Conservation (phyloP, 192 early-diverging fungal species). For the Podila epigama region DNA sequence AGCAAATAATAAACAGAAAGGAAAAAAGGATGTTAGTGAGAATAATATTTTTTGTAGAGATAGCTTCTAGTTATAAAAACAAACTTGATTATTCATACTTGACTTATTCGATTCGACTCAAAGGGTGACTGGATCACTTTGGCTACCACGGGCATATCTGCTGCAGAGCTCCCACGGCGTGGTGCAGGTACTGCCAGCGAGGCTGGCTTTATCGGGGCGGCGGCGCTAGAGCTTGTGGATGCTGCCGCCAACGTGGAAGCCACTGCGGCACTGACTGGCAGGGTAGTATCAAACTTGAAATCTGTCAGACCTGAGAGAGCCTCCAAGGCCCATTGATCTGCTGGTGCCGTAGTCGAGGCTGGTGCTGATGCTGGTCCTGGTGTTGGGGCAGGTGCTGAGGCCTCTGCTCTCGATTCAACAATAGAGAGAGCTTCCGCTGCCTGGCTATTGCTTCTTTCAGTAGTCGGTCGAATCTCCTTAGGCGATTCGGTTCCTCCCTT, state of each 20-base stretch:
- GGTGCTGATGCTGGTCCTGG: neutral
- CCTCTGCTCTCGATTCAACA: neutral
- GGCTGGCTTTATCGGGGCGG: neutral
- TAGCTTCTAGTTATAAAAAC: neutral
- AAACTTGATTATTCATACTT: constrained; percentile 1
- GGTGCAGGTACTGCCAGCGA: constrained; percentile 4
- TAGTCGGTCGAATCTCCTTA: neutral
- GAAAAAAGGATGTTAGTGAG: too few species aligned
- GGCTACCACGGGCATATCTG: neutral
- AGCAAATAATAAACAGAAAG: too few species aligned
- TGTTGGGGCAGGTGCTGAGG: neutral
- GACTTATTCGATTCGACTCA: constrained; percentile 1
- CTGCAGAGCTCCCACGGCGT: neutral
- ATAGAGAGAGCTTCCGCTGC: neutral
- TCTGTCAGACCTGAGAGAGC: constrained; percentile 26
- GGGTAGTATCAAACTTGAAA: constrained; percentile 24
- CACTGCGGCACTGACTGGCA: constrained; percentile 14
- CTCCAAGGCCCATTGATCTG: constrained; percentile 25
- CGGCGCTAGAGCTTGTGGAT: constrained; percentile 6
- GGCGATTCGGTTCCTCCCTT: neutral
- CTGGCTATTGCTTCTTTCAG: neutral
- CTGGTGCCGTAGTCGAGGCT: neutral
- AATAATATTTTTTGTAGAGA: neutral
- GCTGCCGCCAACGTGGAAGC: constrained; percentile 10
- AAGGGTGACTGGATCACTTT: constrained; percentile 23